Base-by-base conservation (phyloP, 345 rosid species). In the Populus alba region DNA sequence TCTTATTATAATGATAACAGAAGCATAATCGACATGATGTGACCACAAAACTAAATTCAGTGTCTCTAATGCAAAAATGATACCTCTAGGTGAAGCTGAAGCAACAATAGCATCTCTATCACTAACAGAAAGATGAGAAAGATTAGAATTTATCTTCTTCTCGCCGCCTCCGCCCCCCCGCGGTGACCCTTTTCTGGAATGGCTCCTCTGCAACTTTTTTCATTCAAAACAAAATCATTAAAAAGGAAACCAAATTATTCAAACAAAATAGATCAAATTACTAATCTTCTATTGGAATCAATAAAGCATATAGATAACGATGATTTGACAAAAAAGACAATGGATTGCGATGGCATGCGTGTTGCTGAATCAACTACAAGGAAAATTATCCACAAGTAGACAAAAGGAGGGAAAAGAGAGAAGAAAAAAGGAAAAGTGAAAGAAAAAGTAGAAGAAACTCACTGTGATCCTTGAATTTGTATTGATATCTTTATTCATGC, bases 31-130 rank as follows among this genome's bases (percentile, higher is more conserved):
- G 33, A 18, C 74, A 49, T 29, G 23, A 13, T 8, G 13, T 47
- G 38, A 38, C 37, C 10, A 8, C 16, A 73, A 29, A 66, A 29
- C 31, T 16, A 22, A 74, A 73, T 23, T 25, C 22, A 65, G n/a
- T 20, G 62, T 23, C 7, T 57, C 37, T 22, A 25, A 47, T n/a
- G 25, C 33, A 65, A 47, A 22, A 41, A 43, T 33, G 18, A 47
- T 89, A 94, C 98, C 98, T 92, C 86, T 86, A 1, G 92, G 92
- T 5, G 95, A 90, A 18, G 92, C 81, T 43, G 85, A 76, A 55
- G 91, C 81, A 80, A 77, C 81, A 38, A 77, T 47, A 15, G 78
- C 62, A 59, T 88, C 92, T 72, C 77, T 86, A 59, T 87, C 91
- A 76, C 80, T 86, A n/a, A 81, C 79, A 74, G 79, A 80, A 39